A percentile compares a stretch with the other conserved stretches of the same genome.
phyloP scores from a whole-genome alignment of 2,329 filamentous ascomycete genomes.

The Ophiostoma sp. region DNA sequence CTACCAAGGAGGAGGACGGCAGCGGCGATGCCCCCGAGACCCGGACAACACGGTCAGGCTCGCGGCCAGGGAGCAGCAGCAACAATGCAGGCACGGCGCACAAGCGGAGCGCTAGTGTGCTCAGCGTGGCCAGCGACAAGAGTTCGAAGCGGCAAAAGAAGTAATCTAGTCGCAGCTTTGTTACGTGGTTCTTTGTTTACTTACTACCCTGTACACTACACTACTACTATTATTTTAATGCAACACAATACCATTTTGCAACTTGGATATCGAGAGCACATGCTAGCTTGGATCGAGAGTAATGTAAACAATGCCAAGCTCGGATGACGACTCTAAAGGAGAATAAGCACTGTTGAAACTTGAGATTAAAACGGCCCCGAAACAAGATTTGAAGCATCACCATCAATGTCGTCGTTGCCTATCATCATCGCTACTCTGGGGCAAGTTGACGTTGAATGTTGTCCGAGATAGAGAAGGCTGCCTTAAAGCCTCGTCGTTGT shows the following conservation, averaged over 20 bases:
- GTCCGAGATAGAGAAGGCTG: background rate
- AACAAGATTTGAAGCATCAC: background rate
- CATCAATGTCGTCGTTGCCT: background rate
- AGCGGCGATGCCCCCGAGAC: conserved; percentile 32
- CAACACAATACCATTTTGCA: background rate
- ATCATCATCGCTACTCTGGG: background rate
- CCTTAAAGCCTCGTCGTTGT: background rate
- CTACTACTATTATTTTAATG: background rate
- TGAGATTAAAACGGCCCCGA: background rate
- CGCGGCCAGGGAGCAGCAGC: conserved; percentile 37
- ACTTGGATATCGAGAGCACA: too few species aligned
- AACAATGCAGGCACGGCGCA: conserved; percentile 41
- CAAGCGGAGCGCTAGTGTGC: conserved; percentile 80
- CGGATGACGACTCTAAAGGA: too few species aligned
- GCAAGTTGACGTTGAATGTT: background rate
- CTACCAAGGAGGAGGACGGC: conserved; percentile 28
- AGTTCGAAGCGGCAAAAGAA: conserved; percentile 60
- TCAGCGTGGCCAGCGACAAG: conserved; percentile 69
- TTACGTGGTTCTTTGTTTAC: background rate
- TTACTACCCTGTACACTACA: background rate
- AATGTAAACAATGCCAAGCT: background rate
- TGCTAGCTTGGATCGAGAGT: too few species aligned
- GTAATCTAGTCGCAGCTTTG: conserved; percentile 33
- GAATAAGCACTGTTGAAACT: background rate
- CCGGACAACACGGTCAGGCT: conserved; percentile 30